Conservation (phyloP, 768 basidiomycete species). For the Lactifluus pinguis region DNA sequence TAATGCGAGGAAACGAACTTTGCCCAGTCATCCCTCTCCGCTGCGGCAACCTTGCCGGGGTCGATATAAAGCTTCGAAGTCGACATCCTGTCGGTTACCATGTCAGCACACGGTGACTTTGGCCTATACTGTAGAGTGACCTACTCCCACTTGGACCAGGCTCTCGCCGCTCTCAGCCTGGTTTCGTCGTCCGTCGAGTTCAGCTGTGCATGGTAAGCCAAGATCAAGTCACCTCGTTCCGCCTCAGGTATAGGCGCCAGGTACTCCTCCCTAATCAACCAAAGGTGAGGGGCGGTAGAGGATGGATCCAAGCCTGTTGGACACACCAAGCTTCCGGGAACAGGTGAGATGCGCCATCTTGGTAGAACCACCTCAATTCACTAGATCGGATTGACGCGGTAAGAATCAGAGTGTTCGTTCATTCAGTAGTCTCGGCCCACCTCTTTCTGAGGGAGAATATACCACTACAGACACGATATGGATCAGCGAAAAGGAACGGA, state of each 20-base stretch:
- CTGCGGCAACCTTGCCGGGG: constrained; percentile 55
- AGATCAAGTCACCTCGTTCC: constrained; percentile 71
- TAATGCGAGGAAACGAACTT: constrained; percentile 38
- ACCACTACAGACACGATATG: constrained; percentile 39
- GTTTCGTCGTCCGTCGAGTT: constrained; percentile 61
- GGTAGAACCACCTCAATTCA: constrained; percentile 90
- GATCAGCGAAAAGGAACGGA: not conserved
- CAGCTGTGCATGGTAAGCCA: constrained; percentile 76
- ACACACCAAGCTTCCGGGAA: constrained; percentile 82
- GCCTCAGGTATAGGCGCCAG: constrained; percentile 69
- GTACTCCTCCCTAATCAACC: constrained; percentile 64
- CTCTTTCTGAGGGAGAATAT: constrained; percentile 83
- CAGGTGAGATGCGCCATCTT: constrained; percentile 70
- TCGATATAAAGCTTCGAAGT: constrained; percentile 71
- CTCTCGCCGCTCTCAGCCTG: constrained; percentile 62
- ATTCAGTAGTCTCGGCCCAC: constrained; percentile 27
- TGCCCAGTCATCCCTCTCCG: constrained; percentile 66
- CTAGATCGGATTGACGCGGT: constrained; percentile 23
- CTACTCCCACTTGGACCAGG: constrained; percentile 89
- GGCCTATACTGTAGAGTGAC: constrained; percentile 21
- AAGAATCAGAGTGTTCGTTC: not conserved
- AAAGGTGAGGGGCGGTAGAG: not conserved
- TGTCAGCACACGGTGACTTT: not conserved
- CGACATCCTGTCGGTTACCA: constrained; percentile 52
- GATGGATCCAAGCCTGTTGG: not conserved